These are phyloP conservation scores for Karstenula rhodostoma DNA, from an alignment of 2,329 filamentous ascomycete species.

Conservation along the genomic window DNA sequence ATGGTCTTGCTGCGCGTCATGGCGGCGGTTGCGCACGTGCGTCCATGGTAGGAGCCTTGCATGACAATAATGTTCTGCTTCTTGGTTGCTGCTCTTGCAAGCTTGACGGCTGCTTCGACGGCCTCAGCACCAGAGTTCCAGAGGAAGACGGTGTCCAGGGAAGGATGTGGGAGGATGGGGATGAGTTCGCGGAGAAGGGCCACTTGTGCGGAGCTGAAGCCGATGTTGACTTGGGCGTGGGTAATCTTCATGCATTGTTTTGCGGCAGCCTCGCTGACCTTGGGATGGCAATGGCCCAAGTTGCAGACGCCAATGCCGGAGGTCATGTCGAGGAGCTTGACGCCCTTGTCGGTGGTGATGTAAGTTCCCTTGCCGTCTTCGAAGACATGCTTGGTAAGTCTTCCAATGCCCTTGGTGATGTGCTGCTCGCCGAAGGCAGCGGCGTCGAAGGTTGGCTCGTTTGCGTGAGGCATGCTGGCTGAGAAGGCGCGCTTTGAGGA, in stretches of 20 bases:
- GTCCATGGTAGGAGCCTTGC: constrained; percentile 42
- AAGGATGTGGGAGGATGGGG: constrained; percentile 38
- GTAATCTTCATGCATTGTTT: constrained; percentile 42
- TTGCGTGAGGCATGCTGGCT: constrained; percentile 11
- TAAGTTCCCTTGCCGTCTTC: constrained; percentile 40
- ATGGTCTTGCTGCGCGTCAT: constrained; percentile 43
- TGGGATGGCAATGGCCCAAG: constrained; percentile 41
- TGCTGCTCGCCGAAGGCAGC: constrained; percentile 39
- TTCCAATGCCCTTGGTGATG: constrained; percentile 42
- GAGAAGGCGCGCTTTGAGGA: constrained; percentile 11
- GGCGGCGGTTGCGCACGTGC: constrained; percentile 39
- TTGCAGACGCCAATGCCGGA: constrained; percentile 42
- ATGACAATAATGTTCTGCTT: constrained; percentile 44
- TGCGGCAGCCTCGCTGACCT: constrained; percentile 40
- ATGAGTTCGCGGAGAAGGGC: constrained; percentile 37
- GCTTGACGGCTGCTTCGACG: constrained; percentile 39
- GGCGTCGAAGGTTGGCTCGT: constrained; percentile 26
- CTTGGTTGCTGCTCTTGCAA: constrained; percentile 39
- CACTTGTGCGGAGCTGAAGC: constrained; percentile 40
- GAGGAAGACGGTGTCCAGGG: constrained; percentile 38
- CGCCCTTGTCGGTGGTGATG: constrained; percentile 41
- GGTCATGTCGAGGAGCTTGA: constrained; percentile 41
- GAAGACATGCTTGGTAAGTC: constrained; percentile 42
- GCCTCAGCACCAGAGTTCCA: constrained; percentile 44
- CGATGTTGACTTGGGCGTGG: constrained; percentile 42